Base-by-base conservation (phyloP, 1,284 basidiomycete species). In the Leccinum brunneo-olivaceum region DNA sequence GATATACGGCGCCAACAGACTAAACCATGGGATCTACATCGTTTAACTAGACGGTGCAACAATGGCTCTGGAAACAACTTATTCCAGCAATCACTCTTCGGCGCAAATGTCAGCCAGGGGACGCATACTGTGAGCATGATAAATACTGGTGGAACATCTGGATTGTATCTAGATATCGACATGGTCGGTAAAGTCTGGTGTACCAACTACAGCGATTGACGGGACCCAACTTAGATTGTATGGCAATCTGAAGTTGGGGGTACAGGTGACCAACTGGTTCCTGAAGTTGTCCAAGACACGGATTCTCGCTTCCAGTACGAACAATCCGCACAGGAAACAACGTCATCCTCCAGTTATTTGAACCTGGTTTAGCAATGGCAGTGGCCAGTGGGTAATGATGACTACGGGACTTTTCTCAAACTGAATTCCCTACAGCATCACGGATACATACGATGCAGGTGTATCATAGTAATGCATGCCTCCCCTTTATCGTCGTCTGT, bases 1-100 rank as follows among this genome's bases (percentile, higher is more conserved):
- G 50, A 54, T 68, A 29, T 64, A 56, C 41, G 66, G 66, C 23
- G 55, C 60, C 27, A 61, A 58, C 41, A 51, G 62, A 40, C 20
- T 38, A 8, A 55, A 54, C 38, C 62, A 66, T 33, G 63, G 64
- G 2, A 43, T 53, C 1, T 69, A 60, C 38, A 56, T 52, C 14
- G 49, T 68, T 9, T 47, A 53, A 28, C 36, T 68, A 6, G 65
- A 66, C 38, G 44, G 46, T 21, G 32, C 16, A 6, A 52, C 5
- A 50, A 53, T 30, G 50, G 52, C 16, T 47, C 43, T 2, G 41
- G 21, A 7, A 33, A 50, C 34, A 39, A 54, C 27, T 11, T n/a
- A n/a, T n/a, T 60, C 34, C 54, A 62, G 36, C 50, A 53, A 27
- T 34, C 52, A 1, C 55, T 65, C 12, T 67, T 56, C 48, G 55